Percentiles rank a stretch among this genome's conserved stretches.
Evolutionary conservation across 2,329 filamentous ascomycete species (phyloP).

Genomic region (Ambrosiella cleistominuta): DNA sequence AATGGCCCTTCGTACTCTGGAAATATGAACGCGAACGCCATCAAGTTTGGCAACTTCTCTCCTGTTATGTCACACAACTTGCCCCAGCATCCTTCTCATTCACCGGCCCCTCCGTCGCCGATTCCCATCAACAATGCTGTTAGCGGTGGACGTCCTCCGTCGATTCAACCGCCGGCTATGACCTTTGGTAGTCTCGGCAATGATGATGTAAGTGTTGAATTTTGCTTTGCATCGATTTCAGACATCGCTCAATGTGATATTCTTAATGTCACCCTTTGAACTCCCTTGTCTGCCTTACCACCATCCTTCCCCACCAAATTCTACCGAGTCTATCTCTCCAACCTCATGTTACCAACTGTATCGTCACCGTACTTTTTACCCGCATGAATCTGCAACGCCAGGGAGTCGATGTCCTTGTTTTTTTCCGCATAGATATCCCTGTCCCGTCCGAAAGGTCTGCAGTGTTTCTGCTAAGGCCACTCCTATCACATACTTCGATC

Average conservation of each 20-base stretch:
- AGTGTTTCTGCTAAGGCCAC: not conserved
- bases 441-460: not conserved
- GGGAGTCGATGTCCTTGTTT: not conserved
- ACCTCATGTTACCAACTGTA: not conserved
- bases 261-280: conserved; percentile 4
- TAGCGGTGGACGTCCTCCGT: conserved; percentile 72
- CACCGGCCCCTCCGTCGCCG: conserved; percentile 78
- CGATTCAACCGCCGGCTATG: conserved; percentile 53
- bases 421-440: not conserved
- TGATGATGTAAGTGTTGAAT: conserved; percentile 54
- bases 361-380: not conserved
- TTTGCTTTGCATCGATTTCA: conserved; percentile 5
- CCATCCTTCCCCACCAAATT: not conserved
- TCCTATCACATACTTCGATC: not conserved
- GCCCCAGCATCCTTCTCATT: conserved; percentile 41
- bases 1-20: conserved; percentile 59
- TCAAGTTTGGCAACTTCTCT: conserved; percentile 71
- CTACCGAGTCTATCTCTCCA: not conserved
- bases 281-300: conserved; percentile 12
- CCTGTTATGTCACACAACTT: conserved; percentile 48
- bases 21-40: conserved; percentile 51
- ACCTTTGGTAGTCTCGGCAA: conserved; percentile 72
- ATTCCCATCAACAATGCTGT: conserved; percentile 67
- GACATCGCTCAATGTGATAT: conserved; percentile 10
- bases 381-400: not conserved